A percentile compares a stretch with the other conserved stretches of the same genome.
Conservation (phyloP, 148 eudicot species). For the Rhododendron henanense region DNA sequence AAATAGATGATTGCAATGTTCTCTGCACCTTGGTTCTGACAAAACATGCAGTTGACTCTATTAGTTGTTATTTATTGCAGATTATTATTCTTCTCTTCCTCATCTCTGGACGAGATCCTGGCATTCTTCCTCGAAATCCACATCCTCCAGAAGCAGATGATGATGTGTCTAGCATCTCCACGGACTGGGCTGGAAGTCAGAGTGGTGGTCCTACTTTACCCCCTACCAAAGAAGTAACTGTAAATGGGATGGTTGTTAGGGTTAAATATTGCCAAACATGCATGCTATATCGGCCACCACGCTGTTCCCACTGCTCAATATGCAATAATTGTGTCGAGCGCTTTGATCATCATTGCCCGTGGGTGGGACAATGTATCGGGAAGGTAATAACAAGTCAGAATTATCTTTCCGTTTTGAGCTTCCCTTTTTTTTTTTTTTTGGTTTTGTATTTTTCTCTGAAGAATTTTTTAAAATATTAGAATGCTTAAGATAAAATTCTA, state of each 20-base stretch:
- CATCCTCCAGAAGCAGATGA: constrained; percentile 95
- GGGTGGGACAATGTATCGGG: constrained; percentile 99
- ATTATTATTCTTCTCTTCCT: constrained; percentile 71
- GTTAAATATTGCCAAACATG: constrained; percentile 97
- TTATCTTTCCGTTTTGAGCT: not conserved
- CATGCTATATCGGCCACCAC: constrained; percentile 98
- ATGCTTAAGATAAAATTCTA: not conserved
- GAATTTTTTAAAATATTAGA: not conserved
- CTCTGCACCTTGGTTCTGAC: not conserved
- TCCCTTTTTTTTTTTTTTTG: not conserved
- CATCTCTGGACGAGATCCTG: constrained; percentile 97
- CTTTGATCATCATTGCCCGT: constrained; percentile 99
- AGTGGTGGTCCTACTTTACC: constrained; percentile 82
- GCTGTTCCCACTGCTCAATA: constrained; percentile 98
- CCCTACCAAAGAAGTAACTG: constrained; percentile 87
- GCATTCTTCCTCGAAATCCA: constrained; percentile 91
- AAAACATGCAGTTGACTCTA: not conserved
- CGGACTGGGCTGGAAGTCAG: constrained; percentile 39
- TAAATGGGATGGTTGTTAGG: constrained; percentile 84
- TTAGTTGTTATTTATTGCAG: constrained; percentile 32
- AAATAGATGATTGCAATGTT: not conserved
- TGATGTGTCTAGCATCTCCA: constrained; percentile 31
- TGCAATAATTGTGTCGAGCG: constrained; percentile 98
- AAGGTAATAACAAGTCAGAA: constrained; percentile 45
- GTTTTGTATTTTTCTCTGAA: not conserved